Evolutionary conservation across 352 stramenopile genomes (phyloP), one percentile per base, ranked within the genome.

Genomic region (Phytophthora brassicae): DNA sequence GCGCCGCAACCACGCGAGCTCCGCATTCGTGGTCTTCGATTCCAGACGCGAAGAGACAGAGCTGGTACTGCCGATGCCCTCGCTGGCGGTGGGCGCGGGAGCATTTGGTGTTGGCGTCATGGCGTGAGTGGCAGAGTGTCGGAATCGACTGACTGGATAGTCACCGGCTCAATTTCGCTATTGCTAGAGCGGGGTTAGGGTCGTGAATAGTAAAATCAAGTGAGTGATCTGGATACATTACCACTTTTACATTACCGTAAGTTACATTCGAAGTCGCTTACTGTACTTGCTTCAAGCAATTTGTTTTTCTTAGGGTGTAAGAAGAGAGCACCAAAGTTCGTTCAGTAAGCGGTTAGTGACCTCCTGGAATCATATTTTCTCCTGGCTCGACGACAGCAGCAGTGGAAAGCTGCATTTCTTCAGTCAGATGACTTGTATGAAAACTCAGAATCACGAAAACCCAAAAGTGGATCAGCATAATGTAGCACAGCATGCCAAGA

Each of bases 391-490:
- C 55, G 13, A 41, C 55, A 6, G 61, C 60, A 13, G 47, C 49
- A 6, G 47, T 60, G 9, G 70, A 74, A 14, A 70, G 59, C 39
- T 90, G 72, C 58, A 91, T 72, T 60, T 95, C 86, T 45, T 93
- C 82, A 23, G 77, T 87, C 60, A 95, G 44, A 58, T 95, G 86
- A 56, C 79, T 93, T 49, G 88, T 96, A 68, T 96, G 88, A 67
- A 95, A 93, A 58, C 82, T 90, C 58, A 96, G 66, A 45, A 96
- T 81, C 33, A 90, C 63, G 56, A 95, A 93, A 12, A 92, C 81
- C 88, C 88, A 96, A 9, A 90, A 73, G 61, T 96, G 88, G 42
- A 96, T 77, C 58, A 96, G 62, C 57, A 75, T 55, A 17, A 96
- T 62, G 74, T 96, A 96, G 54, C 77, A 81, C 29, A 96, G 39